A percentile compares a stretch with the other conserved stretches of the same genome.
Evolutionary conservation across 2,329 filamentous ascomycete genomes (phyloP).

Genomic region (Onygena corvina): DNA sequence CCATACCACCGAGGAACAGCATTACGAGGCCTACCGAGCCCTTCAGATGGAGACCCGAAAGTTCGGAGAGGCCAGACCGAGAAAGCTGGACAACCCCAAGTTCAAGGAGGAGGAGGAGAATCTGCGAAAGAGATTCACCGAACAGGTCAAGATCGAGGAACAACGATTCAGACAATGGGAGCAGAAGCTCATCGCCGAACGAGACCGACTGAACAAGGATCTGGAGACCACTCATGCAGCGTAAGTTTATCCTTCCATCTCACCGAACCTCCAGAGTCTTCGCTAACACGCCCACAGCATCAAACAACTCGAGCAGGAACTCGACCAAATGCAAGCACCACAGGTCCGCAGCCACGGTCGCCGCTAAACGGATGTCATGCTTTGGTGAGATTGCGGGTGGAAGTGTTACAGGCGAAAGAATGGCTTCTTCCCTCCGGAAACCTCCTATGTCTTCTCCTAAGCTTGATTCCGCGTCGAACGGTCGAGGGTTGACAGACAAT

Average conservation of each 20-base stretch:
- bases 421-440: conserved; percentile 4
- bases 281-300: conserved; percentile 31
- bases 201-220: conserved; percentile 98
- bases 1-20: conserved; percentile 96
- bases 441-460: conserved; percentile 1
- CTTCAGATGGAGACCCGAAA: conserved; percentile 99
- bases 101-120: conserved; percentile 99
- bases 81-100: conserved; percentile 99
- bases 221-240: conserved; percentile 92
- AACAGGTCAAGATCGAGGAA: conserved; percentile 99
- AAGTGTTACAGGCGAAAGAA: not conserved
- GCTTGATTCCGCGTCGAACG: not conserved
- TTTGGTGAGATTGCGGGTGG: conserved; percentile 5
- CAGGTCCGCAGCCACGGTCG: conserved; percentile 84
- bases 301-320: conserved; percentile 60
- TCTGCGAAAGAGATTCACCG: conserved; percentile 95
- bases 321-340: conserved; percentile 85
- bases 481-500: not conserved
- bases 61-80: conserved; percentile 90
- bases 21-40: conserved; percentile 98
- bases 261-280: not conserved
- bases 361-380: conserved; percentile 48
- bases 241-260: conserved; percentile 26
- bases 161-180: conserved; percentile 99
- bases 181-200: conserved; percentile 98